phyloP scores from a whole-genome alignment of 352 stramenopile species.

The Phytophthora ramorum region DNA sequence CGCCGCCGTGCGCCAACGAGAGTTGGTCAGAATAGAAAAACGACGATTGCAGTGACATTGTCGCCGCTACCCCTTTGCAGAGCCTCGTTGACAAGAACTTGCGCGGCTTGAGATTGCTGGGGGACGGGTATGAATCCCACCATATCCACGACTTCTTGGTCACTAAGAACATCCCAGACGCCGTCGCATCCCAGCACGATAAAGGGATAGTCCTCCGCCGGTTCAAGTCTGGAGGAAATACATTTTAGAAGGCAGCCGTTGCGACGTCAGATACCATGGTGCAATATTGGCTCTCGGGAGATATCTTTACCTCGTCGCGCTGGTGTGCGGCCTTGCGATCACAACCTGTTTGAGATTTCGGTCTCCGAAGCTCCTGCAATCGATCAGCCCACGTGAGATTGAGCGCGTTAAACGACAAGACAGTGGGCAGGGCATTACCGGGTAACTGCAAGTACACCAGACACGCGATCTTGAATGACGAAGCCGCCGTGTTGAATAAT shows the following conservation, averaged over 20 bases:
- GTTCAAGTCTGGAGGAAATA: conserved; percentile 47
- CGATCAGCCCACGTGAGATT: conserved; percentile 9
- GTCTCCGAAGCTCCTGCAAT: conserved; percentile 80
- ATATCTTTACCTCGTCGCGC: conserved; percentile 57
- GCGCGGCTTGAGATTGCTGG: conserved; percentile 53
- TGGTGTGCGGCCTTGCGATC: conserved; percentile 51
- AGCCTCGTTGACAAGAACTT: conserved; percentile 64
- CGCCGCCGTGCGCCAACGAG: not conserved
- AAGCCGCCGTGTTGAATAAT: conserved; percentile 72
- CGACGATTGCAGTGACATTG: conserved; percentile 84
- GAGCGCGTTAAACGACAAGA: not conserved
- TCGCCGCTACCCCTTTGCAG: conserved; percentile 65
- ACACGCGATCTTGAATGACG: conserved; percentile 73
- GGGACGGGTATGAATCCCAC: conserved; percentile 41
- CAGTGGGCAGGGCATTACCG: conserved; percentile 41
- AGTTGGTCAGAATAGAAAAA: conserved; percentile 54
- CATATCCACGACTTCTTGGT: conserved; percentile 81
- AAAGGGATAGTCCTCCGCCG: conserved; percentile 60
- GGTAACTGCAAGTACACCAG: conserved; percentile 74
- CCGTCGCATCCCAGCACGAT: conserved; percentile 83
- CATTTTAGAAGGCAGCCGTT: not conserved
- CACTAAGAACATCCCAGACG: conserved; percentile 78
- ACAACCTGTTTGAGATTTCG: conserved; percentile 79
- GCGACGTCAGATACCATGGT: conserved; percentile 5
- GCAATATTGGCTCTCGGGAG: not conserved